Evolutionary conservation across 257 asterid genomes (phyloP).

Genomic region (Cruciata laevipes): DNA sequence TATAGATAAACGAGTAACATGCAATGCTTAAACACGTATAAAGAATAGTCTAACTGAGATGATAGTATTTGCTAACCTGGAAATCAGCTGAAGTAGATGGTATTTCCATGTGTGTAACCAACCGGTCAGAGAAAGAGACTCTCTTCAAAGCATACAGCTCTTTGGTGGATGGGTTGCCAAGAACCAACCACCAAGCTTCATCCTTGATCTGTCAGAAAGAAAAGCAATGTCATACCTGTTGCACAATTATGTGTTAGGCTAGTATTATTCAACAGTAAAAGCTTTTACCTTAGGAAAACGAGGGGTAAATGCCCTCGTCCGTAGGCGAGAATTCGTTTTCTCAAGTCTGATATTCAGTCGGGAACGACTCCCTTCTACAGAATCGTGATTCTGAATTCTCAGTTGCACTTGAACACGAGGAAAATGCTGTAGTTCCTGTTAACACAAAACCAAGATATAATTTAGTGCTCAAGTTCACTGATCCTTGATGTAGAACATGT

Average conservation of each 20-base stretch:
- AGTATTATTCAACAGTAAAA: background rate
- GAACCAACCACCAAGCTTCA: constrained; percentile 99
- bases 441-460: constrained; percentile 8
- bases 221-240: constrained; percentile 21
- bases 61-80: constrained; percentile 37
- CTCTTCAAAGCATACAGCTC: constrained; percentile 75
- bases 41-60: background rate
- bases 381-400: constrained; percentile 47
- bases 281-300: constrained; percentile 78
- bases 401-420: constrained; percentile 57
- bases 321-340: constrained; percentile 38
- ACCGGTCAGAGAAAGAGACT: constrained; percentile 54
- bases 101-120: constrained; percentile 54
- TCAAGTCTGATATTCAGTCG: constrained; percentile 63
- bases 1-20: background rate
- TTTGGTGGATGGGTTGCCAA: constrained; percentile 59
- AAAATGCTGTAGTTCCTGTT: constrained; percentile 66
- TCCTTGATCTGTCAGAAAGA: constrained; percentile 62
- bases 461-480: background rate
- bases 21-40: background rate
- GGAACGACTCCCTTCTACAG: constrained; percentile 24
- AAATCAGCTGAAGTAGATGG: constrained; percentile 46
- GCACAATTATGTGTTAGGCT: background rate
- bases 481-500: background rate
- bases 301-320: constrained; percentile 69